Evolutionary conservation across 176 grass and related monocot species (phyloP).

Genomic region (Cymbopogon citratus): DNA sequence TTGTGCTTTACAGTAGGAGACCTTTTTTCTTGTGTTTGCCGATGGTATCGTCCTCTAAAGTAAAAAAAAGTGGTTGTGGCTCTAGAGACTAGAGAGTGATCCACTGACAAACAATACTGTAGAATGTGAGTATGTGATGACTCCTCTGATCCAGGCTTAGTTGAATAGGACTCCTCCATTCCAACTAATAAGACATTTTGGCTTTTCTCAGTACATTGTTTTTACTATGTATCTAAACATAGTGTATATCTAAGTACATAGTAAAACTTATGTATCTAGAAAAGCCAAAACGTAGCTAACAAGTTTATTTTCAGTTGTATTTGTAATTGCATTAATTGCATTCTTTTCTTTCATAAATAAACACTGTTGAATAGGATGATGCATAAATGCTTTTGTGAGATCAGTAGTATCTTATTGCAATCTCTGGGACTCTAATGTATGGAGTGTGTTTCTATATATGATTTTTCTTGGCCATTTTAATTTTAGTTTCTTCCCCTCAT

Average conservation of each 20-base stretch:
- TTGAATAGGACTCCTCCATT: background rate
- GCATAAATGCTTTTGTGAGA: background rate
- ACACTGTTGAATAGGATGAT: background rate
- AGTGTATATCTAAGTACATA: too few relatives aligned
- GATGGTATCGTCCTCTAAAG: conserved; percentile 20
- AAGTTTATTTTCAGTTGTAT: background rate
- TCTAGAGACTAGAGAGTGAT: conserved; percentile 25
- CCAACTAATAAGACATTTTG: background rate
- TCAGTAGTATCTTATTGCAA: background rate
- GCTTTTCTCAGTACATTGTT: background rate
- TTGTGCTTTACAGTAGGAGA: conserved; percentile 25
- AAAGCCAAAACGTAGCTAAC: background rate
- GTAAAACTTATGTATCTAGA: background rate
- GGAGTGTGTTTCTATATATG: background rate
- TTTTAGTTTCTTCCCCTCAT: background rate
- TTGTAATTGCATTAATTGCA: background rate
- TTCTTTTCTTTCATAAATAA: background rate
- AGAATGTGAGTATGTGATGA: background rate
- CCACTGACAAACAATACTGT: background rate
- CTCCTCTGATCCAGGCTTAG: background rate
- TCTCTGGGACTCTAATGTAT: background rate
- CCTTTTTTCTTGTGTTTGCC: conserved; percentile 36
- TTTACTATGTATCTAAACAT: background rate
- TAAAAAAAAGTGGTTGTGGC: background rate
- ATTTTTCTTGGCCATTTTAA: background rate